These are phyloP conservation scores for Sistotremastrum suecicum DNA, from an alignment of 768 basidiomycete species.

Conservation along the genomic window DNA sequence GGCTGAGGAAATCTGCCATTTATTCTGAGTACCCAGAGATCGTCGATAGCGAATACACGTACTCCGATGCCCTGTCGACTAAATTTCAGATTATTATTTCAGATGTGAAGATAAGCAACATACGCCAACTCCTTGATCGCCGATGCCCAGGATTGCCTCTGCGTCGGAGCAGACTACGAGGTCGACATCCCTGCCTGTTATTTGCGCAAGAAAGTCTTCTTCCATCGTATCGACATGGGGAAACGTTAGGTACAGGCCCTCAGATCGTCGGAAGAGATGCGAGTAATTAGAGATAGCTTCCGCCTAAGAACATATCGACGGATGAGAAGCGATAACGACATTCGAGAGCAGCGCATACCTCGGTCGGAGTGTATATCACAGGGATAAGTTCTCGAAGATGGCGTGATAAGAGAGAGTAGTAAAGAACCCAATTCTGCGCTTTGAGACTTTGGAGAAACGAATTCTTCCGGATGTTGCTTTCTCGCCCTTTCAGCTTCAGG, in stretches of 20 bases:
- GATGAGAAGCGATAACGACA: not conserved
- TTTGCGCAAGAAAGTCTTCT: conserved; percentile 58
- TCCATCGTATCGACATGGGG: conserved; percentile 55
- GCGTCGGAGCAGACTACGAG: conserved; percentile 75
- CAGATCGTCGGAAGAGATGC: conserved; percentile 65
- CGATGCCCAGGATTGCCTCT: conserved; percentile 74
- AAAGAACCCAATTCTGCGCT: conserved; percentile 73
- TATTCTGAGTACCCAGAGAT: not conserved
- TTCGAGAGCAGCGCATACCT: conserved; percentile 26
- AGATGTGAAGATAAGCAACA: conserved; percentile 4
- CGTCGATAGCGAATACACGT: not conserved
- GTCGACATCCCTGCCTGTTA: conserved; percentile 47
- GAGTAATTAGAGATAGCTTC: conserved; percentile 78
- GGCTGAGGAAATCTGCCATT: conserved; percentile 48
- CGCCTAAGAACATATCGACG: conserved; percentile 27
- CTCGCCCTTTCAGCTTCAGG: conserved; percentile 19
- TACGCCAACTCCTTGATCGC: conserved; percentile 60
- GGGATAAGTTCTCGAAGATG: conserved; percentile 51
- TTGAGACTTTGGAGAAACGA: conserved; percentile 64
- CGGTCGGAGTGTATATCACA: conserved; percentile 75
- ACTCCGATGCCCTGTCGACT: conserved; percentile 23
- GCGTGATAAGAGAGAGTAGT: conserved; percentile 48
- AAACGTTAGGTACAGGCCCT: conserved; percentile 62
- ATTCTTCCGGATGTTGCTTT: conserved; percentile 44
- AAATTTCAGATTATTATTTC: not conserved